Base-by-base conservation (phyloP, 495 filamentous ascomycete species). In the Haplographium delicatum region DNA sequence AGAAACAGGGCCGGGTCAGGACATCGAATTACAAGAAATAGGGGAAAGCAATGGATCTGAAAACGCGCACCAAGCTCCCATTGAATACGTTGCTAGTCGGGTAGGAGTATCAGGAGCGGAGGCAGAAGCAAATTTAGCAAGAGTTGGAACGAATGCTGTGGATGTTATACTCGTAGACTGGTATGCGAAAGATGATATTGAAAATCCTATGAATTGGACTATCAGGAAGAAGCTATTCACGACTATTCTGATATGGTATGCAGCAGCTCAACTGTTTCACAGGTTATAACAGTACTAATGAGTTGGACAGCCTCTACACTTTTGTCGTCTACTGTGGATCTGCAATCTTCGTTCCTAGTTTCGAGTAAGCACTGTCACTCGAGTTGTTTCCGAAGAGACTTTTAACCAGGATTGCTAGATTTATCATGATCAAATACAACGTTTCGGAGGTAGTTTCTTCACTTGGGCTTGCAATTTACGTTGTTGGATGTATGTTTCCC, bases 141-240 rank as follows among this genome's bases (percentile, higher is more conserved):
- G n/a, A n/a, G n/a, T n/a, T n/a, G n/a, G n/a, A n/a, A n/a, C n/a
- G n/a, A n/a, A n/a, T n/a, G n/a, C n/a, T n/a, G n/a, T n/a, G n/a
- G n/a, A n/a, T n/a, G n/a, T n/a, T n/a, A 76, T 82, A 45, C 65
- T 83, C 1, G 77, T 82, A 11, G 72, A 71, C 19, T 83, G 69
- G 65, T 74, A 81, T 49, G 64, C 62, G 23, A 65, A 69, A 1
- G 58, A 75, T 44, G 79, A 83, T 52, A 65, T 67, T 0, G 56
- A 72, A 22, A 72, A 78, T 51, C 80, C 78, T 24, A 72, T 68
- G 20, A 80, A 81, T 56, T 82, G 68, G 66, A 64, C 60, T 26
- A 53, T 64, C n/a, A 23, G 53, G 1, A 62, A 50, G 0, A 63
- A 70, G 2, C 50, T 72, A 5, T 51, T 58, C 3, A 68, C 73